Evolutionary conservation across 805 yeast species (phyloP), one percentile per base, ranked within the genome.

Genomic region (Phaffomyces antillensis): DNA sequence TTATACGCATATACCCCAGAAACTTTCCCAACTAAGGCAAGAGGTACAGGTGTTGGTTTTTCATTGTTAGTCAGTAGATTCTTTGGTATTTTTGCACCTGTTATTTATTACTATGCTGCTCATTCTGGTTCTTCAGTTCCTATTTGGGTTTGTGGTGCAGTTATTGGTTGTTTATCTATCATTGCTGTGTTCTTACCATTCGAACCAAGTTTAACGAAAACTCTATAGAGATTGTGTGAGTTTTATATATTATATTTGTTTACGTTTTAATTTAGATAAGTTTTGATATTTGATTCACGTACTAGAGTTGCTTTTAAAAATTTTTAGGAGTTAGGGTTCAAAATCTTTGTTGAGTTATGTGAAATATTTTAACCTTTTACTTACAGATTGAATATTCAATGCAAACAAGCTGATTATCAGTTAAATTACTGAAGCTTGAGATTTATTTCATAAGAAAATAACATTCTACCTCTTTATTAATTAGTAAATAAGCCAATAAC

Each of bases 1-100:
- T 62, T 81, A 18, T 81, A 78, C 54, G 86, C 85, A 6, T 79
- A 78, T 56, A 79, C 85, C 4, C 86, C 86, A 0, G 85, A 81
- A 56, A 74, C 77, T 23, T 71, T 81, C 59, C 81, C 81, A 34
- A 63, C 76, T 0, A 60, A 65, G 40, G 68, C 71, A 20, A 62
- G 78, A 59, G 80, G 80, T 15, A 80, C 86, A 1, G 86, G 83
- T 39, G 73, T 75, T 37, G 82, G 84, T 4, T 52, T 80, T 16
- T 75, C 81, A 9, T 69, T 83, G n/a, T 76, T 77, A 7, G 66
- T 68, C 31, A 72, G 72, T 50, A 64, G 84, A 61, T 52, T 76
- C 25, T 62, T 75, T 42, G 83, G 82, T 42, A 73, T 72, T 18
- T 69, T 78, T 55, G 80, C 79, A 7, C 84, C 84, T 18, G 73